Base-by-base conservation (phyloP, 495 filamentous ascomycete genomes). In the Hypoxylon subgilvum region DNA sequence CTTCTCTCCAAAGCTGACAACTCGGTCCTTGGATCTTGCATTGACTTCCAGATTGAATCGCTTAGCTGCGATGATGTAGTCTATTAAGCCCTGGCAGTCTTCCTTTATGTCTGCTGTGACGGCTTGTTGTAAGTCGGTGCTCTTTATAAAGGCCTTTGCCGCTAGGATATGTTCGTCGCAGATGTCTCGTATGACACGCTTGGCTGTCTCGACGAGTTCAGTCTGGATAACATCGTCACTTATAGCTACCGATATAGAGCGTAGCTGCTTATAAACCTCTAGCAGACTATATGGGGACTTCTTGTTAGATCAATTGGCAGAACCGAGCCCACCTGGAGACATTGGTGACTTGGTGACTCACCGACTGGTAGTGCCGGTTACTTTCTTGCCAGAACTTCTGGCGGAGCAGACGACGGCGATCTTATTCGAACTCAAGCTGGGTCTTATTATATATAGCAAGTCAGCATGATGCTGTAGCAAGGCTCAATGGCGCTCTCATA, bases 401-500 rank as follows among this genome's bases (percentile, higher is more conserved):
- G 94, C 94, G 34, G 94, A 98, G 67, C 94, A 97, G 19, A 97
- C 91, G 32, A 97, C 86, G 28, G 88, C 92, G 52, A 96, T 84
- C 67, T 82, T 85, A 54, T 89, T 82, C 27, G 83, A 76, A 21
- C 74, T 71, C 35, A 94, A 77, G 68, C 83, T 85, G 18, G 84
- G 77, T 68, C 91, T 96, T 61, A 22, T 68, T 23, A 53, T 22
- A n/a, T n/a, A n/a, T 49, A 7, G 5, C n/a, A 42, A 35, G 55
- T 69, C 41, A 67, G 64, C 43, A 63, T 14, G n/a, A 23, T 12
- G 19, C 31, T 18, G 10, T 5, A 38, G 16, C 6, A 12, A 50
- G 31, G 17, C 3, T 7, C 48, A 43, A 47, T 51, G 52, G 58
- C 38, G 35, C 30, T 3, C 18, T 50, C 80, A 69, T 82, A 92